Evolutionary conservation across 2,329 filamentous ascomycete genomes (phyloP).

Genomic region (Alternaria gansuensis): DNA sequence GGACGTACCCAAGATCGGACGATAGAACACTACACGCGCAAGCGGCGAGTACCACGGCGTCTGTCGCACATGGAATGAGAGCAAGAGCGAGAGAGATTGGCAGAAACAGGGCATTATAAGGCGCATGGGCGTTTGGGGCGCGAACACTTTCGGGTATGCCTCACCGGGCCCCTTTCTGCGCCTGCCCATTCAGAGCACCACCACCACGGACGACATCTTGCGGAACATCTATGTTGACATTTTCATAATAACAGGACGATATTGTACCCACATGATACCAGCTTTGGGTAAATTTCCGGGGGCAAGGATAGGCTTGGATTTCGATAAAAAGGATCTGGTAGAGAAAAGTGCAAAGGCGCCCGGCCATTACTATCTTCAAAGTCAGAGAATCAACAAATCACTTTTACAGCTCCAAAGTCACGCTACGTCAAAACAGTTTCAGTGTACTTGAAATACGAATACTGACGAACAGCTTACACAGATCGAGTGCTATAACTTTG

Average conservation of each 20-base stretch:
- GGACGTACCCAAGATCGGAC: constrained; percentile 46
- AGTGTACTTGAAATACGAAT: constrained; percentile 6
- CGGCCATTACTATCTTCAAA: constrained; percentile 15
- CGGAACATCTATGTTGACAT: constrained; percentile 34
- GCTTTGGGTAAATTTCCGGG: constrained; percentile 15
- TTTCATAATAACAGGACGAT: constrained; percentile 30
- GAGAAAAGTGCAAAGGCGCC: constrained; percentile 21
- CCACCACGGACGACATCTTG: constrained; percentile 14
- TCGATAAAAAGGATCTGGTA: constrained; percentile 20
- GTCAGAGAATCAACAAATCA: constrained; percentile 12
- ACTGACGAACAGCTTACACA: constrained; percentile 4
- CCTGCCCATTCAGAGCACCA: constrained; percentile 8
- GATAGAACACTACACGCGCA: constrained; percentile 27
- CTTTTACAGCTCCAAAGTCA: background rate
- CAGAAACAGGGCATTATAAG: constrained; percentile 20
- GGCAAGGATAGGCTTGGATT: constrained; percentile 15
- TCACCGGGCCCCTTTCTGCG: constrained; percentile 22
- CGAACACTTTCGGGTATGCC: constrained; percentile 32
- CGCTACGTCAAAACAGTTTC: background rate
- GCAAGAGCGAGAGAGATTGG: constrained; percentile 16
- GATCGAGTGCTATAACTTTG: constrained; percentile 44
- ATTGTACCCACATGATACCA: constrained; percentile 41
- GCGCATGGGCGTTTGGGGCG: constrained; percentile 37
- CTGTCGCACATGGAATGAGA: constrained; percentile 2
- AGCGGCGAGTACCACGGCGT: constrained; percentile 1